phyloP scores from a whole-genome alignment of 768 basidiomycete genomes.

The Hortiboletus campestris region DNA sequence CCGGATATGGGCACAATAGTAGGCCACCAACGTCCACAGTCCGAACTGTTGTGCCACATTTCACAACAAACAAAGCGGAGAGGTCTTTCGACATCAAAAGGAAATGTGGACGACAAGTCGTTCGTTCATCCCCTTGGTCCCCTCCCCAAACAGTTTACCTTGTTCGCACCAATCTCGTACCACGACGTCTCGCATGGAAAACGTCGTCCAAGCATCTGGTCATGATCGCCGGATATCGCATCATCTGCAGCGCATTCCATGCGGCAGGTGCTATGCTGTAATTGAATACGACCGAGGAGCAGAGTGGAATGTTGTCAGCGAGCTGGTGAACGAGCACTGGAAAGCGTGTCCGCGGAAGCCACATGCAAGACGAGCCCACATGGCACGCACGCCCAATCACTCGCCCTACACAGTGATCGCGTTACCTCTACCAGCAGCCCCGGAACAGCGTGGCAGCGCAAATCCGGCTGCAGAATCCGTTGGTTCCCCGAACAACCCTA shows the following conservation, averaged over 20 bases:
- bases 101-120: slow-evolving; percentile 5
- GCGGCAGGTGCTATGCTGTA: slow-evolving; percentile 24
- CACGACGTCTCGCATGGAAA: slow-evolving; percentile 20
- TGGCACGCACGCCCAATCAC: slow-evolving; percentile 12
- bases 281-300: slow-evolving; percentile 29
- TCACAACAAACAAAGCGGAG: slow-evolving; percentile 34
- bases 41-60: slow-evolving; percentile 19
- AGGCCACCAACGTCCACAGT: slow-evolving; percentile 18
- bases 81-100: slow-evolving; percentile 23
- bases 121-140: slow-evolving; percentile 2
- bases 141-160: slow-evolving; percentile 10
- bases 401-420: slow-evolving; percentile 10
- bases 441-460: slow-evolving; percentile 1
- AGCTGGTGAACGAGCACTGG: slow-evolving; percentile 29
- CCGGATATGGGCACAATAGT: slow-evolving; percentile 23
- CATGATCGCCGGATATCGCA: slow-evolving; percentile 13
- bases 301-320: slow-evolving; percentile 26
- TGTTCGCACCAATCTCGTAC: slow-evolving; percentile 4
- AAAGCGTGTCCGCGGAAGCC: slow-evolving; percentile 24
- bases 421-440: slow-evolving; percentile 3
- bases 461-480: not conserved
- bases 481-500: not conserved
- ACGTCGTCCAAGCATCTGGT: slow-evolving; percentile 2
- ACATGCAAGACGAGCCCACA: slow-evolving; percentile 10
- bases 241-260: slow-evolving; percentile 19